Base-by-base conservation (phyloP, 2,329 filamentous ascomycete species). In the Myriosclerotinia scirpicola region DNA sequence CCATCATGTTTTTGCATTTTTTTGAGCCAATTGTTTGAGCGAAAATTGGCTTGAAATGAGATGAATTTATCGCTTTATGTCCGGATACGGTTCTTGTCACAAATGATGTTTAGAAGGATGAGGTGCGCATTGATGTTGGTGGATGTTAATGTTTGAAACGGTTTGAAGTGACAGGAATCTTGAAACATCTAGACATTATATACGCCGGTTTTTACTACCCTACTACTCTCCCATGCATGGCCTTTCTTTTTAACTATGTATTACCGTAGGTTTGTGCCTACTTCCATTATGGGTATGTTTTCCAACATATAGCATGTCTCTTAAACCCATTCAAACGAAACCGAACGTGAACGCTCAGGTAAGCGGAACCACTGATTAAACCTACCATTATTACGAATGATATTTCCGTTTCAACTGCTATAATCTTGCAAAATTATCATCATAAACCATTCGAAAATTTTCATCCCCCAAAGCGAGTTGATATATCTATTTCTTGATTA, bases 391-490 rank as follows among this genome's bases (percentile, higher is more conserved):
- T 26, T 52, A 20, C 14, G 22, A 44, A 50, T 61, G 9, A 22
- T 61, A 61, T 17, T 36, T 34, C 48, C 9, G n/a, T 40, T 61
- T 61, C 5, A 61, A 26, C 11, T 61, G 12, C 34, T 52, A 26
- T 26, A 61, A 52, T 38, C 42, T n/a, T 4, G 42, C 6, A 9
- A 34, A 6, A 40, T n/a, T n/a, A 22, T 26, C n/a, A 4, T 7
- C 38, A 36, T 61, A 61, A 12, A 61, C 17, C 20, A n/a, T 52
- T 52, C 4, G 42, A 20, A 42, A 8, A 36, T 22, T 38, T 17
- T 61, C 58, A 50, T 61, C 26, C 8, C n/a, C 54, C 38, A 42
- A 30, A n/a, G 44, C 58, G n/a, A 50, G 26, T 61, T 52, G 9
- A 61, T 34, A 22, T 36, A 61, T 61, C 58, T 52, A 20, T 20